Percentiles rank a stretch among this genome's conserved stretches.
Conservation (phyloP, 176 grass and related monocot genomes). For the Elaeis guineensis region DNA sequence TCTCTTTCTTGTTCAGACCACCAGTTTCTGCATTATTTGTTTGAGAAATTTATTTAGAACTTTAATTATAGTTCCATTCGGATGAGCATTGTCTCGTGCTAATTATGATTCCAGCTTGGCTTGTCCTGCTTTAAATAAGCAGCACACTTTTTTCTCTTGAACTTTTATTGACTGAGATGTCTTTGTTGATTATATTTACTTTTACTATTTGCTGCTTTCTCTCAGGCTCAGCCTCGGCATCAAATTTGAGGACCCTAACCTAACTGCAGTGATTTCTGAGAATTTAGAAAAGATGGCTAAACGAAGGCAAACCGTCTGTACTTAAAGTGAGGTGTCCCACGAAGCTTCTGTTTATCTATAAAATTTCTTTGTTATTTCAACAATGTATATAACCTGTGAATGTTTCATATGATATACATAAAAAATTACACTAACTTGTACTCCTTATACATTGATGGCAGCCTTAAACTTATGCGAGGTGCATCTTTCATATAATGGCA, state of each 20-base stretch:
- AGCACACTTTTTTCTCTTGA: not conserved
- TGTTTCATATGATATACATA: too few relatives aligned
- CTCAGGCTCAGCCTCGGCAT: constrained; percentile 56
- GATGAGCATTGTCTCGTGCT: not conserved
- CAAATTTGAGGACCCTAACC: constrained; percentile 67
- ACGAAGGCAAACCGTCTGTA: constrained; percentile 41
- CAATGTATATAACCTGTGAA: too few relatives aligned
- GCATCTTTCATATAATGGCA: too few relatives aligned
- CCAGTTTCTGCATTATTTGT: too few relatives aligned
- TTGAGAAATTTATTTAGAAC: not conserved
- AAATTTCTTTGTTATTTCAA: too few relatives aligned
- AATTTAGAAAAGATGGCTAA: constrained; percentile 67
- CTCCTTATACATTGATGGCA: too few relatives aligned
- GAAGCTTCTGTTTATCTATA: too few relatives aligned
- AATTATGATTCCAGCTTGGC: too few relatives aligned
- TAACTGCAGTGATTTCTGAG: constrained; percentile 66
- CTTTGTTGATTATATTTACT: not conserved
- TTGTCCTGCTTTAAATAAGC: not conserved
- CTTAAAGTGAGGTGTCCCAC: constrained; percentile 8
- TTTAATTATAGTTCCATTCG: constrained; percentile 4
- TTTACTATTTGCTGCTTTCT: constrained; percentile 11
- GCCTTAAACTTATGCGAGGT: too few relatives aligned
- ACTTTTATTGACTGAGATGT: not conserved
- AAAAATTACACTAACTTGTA: too few relatives aligned
- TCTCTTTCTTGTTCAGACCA: not conserved